Evolutionary conservation across 208 protist species (phyloP).

Genomic region (Giardia duodenalis): DNA sequence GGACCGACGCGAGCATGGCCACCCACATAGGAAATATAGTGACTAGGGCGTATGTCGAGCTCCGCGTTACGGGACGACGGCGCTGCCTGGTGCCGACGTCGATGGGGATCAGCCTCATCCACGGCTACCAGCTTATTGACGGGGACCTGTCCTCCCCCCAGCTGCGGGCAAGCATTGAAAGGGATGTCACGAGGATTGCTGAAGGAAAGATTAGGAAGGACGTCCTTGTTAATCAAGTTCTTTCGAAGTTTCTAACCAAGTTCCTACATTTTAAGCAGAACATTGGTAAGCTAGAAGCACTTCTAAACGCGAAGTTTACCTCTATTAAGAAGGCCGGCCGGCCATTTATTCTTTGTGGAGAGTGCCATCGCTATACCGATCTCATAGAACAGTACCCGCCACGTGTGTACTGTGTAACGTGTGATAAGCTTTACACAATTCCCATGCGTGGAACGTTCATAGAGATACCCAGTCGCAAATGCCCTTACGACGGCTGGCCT

Average conservation of each 20-base stretch:
- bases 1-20: slow-evolving; percentile 58
- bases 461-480: slow-evolving; percentile 53
- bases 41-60: slow-evolving; percentile 47
- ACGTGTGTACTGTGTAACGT: slow-evolving; percentile 71
- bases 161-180: slow-evolving; percentile 68
- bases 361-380: slow-evolving; percentile 62
- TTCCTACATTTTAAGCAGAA: slow-evolving; percentile 68
- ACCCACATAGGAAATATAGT: slow-evolving; percentile 55
- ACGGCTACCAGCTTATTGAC: slow-evolving; percentile 73
- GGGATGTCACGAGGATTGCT: slow-evolving; percentile 69
- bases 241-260: slow-evolving; percentile 49
- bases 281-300: slow-evolving; percentile 63
- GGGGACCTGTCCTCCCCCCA: slow-evolving; percentile 68
- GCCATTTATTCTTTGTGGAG: slow-evolving; percentile 65
- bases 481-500: slow-evolving; percentile 57
- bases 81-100: slow-evolving; percentile 64
- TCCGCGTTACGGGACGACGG: slow-evolving; percentile 4
- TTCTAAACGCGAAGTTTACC: slow-evolving; percentile 72
- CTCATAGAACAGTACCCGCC: slow-evolving; percentile 53
- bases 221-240: slow-evolving; percentile 35
- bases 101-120: slow-evolving; percentile 68
- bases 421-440: slow-evolving; percentile 67
- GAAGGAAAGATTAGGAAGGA: slow-evolving; percentile 60
- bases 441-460: slow-evolving; percentile 65
- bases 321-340: slow-evolving; percentile 57